Percentiles rank a stretch among this genome's conserved stretches.
phyloP scores from a whole-genome alignment of 495 filamentous ascomycete genomes.

The Elasticomyces elasticus region DNA sequence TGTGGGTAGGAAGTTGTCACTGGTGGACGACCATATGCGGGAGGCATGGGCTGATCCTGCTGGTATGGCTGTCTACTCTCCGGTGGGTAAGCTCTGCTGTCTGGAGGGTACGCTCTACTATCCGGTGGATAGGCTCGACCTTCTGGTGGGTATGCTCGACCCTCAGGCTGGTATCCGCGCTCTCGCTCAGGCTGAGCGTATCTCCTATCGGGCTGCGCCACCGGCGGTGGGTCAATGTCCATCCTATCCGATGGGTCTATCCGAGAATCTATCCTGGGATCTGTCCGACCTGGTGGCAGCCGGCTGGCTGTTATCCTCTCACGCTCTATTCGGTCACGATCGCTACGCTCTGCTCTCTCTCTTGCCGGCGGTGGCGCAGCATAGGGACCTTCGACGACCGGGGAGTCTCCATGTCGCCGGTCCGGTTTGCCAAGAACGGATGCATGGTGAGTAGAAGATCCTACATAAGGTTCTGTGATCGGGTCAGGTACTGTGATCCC shows the following conservation, averaged over 20 bases:
- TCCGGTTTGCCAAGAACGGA: not conserved
- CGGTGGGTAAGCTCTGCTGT: constrained; percentile 3
- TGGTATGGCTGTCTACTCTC: constrained; percentile 8
- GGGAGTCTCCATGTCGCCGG: constrained; percentile 16
- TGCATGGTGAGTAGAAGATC: constrained; percentile 9
- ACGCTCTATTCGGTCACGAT: not conserved
- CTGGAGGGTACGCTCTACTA: constrained; percentile 3
- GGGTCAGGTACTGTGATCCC: constrained; percentile 24
- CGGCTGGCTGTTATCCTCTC: not conserved
- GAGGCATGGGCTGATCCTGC: constrained; percentile 7
- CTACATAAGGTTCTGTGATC: constrained; percentile 9
- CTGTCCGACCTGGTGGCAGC: not conserved
- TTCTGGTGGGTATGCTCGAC: constrained; percentile 3
- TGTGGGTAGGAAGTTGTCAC: constrained; percentile 1
- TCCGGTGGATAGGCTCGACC: constrained; percentile 2
- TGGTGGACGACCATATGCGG: constrained; percentile 9
- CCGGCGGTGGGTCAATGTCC: constrained; percentile 16
- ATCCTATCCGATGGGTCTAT: too few species aligned
- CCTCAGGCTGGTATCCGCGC: constrained; percentile 4
- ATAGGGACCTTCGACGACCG: constrained; percentile 6
- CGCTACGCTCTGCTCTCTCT: not conserved
- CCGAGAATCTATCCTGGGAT: not conserved
- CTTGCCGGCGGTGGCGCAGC: not conserved
- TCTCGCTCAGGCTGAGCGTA: constrained; percentile 6
- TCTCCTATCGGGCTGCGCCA: constrained; percentile 9